Evolutionary conservation across 2,329 filamentous ascomycete species (phyloP), one percentile per base, ranked within the genome.

Genomic region (Huntiella bhutanensis): DNA sequence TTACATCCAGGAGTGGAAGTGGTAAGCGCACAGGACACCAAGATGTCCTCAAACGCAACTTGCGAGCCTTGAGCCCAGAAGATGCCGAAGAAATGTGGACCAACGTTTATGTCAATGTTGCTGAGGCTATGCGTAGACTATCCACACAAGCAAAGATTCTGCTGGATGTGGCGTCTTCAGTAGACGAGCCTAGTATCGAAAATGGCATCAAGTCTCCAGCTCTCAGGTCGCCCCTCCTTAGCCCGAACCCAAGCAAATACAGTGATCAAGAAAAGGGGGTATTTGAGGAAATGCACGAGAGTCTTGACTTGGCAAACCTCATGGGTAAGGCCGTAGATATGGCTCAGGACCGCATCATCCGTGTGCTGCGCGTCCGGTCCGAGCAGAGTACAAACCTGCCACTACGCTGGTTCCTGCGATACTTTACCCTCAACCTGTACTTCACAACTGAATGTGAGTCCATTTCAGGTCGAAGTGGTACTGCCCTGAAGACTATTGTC

Each of bases 101-200:
- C 28, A 82, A 76, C 48, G 81, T 93, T 12, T 98, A 96, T 56
- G 80, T 86, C 13, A 77, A 82, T 33, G 80, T 95, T 6, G 81
- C 88, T 3, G 91, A 98, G 63, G 83, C 83, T 3, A 60, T 98
- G 41, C 72, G 91, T 48, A 73, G 91, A 55, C 65, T 95, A 5
- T 85, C 84, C 13, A 87, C 85, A 0, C 88, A 96, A 58, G 82
- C 91, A 47, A 98, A 98, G 60, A 78, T 96, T 7, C 64, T 98
- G n/a, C 69, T 98, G 7, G 91, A 98, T 60, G 82, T 94, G 15
- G 91, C 87, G 1, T 94, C 86, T 58, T 79, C 75, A 10, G 69
- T 82, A 44, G 61, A 53, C 1, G 62, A 64, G 10, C 51, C 49
- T 2, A 28, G 40, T 3, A 15, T 19, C 17, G 54, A 57, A 0